A percentile compares a stretch with the other conserved stretches of the same genome.
phyloP scores from a whole-genome alignment of 306 rosid species.

The Canavalia ensiformis region DNA sequence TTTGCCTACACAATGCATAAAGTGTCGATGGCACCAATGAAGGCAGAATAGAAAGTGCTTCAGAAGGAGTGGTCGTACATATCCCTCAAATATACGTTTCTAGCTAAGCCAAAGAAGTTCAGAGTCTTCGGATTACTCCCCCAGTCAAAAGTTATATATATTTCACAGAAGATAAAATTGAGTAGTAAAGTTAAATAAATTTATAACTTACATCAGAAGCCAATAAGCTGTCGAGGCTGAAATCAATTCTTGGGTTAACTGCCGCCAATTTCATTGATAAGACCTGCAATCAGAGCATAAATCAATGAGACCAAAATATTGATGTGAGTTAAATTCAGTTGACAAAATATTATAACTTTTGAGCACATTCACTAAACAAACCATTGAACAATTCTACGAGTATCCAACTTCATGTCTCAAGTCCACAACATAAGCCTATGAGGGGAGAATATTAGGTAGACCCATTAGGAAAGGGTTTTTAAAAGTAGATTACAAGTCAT shows the following conservation, averaged over 20 bases:
- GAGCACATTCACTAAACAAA: slow-evolving; percentile 13
- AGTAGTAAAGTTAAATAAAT: neutral
- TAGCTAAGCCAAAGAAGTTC: neutral
- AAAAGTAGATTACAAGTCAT: slow-evolving; percentile 22
- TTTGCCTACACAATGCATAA: slow-evolving; percentile 6
- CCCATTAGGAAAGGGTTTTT: neutral
- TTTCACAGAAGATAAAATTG: neutral
- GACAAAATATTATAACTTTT: slow-evolving; percentile 34
- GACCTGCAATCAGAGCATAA: slow-evolving; percentile 64
- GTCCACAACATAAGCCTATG: slow-evolving; percentile 14
- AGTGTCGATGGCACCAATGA: neutral
- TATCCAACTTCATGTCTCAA: slow-evolving; percentile 10
- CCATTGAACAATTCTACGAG: slow-evolving; percentile 4
- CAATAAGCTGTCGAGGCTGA: slow-evolving; percentile 78
- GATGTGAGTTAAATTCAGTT: slow-evolving; percentile 31
- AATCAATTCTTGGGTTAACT: slow-evolving; percentile 88
- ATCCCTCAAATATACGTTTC: slow-evolving; percentile 1
- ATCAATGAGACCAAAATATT: slow-evolving; percentile 43
- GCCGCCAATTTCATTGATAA: slow-evolving; percentile 96
- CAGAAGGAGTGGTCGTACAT: slow-evolving; percentile 10
- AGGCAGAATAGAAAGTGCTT: slow-evolving; percentile 29
- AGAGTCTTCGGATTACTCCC: slow-evolving; percentile 36
- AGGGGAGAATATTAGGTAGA: slow-evolving; percentile 14
- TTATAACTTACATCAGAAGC: slow-evolving; percentile 72
- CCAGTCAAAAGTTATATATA: neutral